Evolutionary conservation across 2,329 filamentous ascomycete species (phyloP), one percentile per base, ranked within the genome.

Genomic region (Parastagonospora nodorum): DNA sequence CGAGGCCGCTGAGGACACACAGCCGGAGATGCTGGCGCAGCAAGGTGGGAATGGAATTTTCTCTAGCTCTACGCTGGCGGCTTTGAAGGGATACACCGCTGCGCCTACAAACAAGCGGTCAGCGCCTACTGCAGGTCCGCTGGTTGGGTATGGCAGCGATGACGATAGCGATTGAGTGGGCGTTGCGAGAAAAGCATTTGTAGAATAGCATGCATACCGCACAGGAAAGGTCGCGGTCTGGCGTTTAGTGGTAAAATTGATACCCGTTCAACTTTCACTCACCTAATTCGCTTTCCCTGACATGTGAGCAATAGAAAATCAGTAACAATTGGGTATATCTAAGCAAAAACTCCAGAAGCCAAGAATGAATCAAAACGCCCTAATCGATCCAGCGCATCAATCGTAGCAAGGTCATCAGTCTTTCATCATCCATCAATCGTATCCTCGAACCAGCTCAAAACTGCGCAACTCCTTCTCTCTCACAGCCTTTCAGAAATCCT

Each of bases 131-230:
- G 74, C 83, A 14, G 90, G 90, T 1, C 89, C 91, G 6, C 76
- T 97, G 58, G 94, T 97, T 15, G 89, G 83, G 24, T 99, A 99
- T 67, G 92, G 87, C 48, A 97, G 90, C 72, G 92, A 96, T 74
- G 89, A 92, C 69, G 92, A 16, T 37, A 37, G 35, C 35, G 35
- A 37, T 37, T 16, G 35, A 37, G 14, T 8, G 2, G 10, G 19
- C 19, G 5, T 24, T 3, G 19, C 19, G 19, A 24, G 19, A 24
- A 24, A 24, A 24, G 19, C 19, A 24, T 24, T 24, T 24, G 19
- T 24, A 24, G 19, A 24, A 24, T 24, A 24, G 19, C 19, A 24
- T 24, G 19, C 19, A 24, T 24, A 24, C 19, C 19, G 19, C 19
- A 24, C 19, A 24, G 19, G 19, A 24, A 24, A 24, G 19, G 19